phyloP scores from a whole-genome alignment of 805 yeast genomes.

The Wickerhamomyces queroliae region DNA sequence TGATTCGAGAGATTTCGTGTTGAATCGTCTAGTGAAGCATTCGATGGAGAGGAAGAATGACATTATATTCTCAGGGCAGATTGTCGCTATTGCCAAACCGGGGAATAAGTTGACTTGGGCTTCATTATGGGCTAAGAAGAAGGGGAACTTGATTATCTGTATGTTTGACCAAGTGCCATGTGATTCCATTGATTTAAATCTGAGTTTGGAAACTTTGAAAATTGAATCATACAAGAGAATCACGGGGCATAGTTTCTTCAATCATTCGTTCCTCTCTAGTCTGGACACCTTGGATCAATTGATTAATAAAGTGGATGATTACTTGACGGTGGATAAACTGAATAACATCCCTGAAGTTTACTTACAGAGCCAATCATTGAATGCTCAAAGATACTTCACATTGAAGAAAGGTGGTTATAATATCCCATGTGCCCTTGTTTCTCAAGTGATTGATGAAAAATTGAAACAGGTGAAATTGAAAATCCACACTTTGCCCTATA shows the following conservation, averaged over 20 bases:
- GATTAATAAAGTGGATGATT: constrained; percentile 22
- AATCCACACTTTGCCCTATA: constrained; percentile 74
- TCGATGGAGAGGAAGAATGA: constrained; percentile 25
- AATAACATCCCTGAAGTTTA: constrained; percentile 17
- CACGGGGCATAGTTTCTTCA: constrained; percentile 19
- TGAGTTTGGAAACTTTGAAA: constrained; percentile 22
- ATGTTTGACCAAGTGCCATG: constrained; percentile 84
- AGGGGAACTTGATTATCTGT: constrained; percentile 65
- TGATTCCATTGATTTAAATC: constrained; percentile 53
- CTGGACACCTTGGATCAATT: constrained; percentile 16
- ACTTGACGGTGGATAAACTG: constrained; percentile 5
- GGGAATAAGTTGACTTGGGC: constrained; percentile 73
- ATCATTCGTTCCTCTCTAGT: constrained; percentile 3
- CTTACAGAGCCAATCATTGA: constrained; percentile 38
- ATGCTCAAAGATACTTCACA: constrained; percentile 60
- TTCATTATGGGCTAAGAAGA: constrained; percentile 83
- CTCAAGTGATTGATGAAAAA: constrained; percentile 48
- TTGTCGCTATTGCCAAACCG: constrained; percentile 70
- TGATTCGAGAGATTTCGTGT: constrained; percentile 65
- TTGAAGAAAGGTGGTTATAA: constrained; percentile 37
- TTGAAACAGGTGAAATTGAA: constrained; percentile 47
- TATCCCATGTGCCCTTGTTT: constrained; percentile 71
- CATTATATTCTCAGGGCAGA: constrained; percentile 74
- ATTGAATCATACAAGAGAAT: constrained; percentile 18
- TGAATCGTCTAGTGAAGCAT: constrained; percentile 42